Evolutionary conservation across 83 land plant species (phyloP), one percentile per base, ranked within the genome.

Genomic region (Picea mariana): DNA sequence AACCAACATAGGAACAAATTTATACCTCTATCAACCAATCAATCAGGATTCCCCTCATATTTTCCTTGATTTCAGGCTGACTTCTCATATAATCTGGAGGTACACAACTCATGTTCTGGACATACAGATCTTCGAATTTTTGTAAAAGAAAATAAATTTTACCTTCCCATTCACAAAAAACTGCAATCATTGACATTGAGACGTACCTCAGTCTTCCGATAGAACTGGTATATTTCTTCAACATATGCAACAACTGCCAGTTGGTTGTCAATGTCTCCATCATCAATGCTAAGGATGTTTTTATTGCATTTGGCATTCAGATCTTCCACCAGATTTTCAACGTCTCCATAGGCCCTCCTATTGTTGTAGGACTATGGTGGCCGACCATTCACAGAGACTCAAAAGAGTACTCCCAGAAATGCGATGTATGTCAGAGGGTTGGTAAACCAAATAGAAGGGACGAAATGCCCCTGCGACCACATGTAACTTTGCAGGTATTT

Each of bases 231-330:
- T 1, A 93, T 88, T 12, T 91, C 93, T 64, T 91, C 91, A 1
- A 89, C 88, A 80, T 93, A 93, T 24, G 89, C 91, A 38, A 89
- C 91, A n/a, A 89, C 95, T 3, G 93, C 91, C 62, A 93, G 82
- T 6, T 82, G 89, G 68, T 93, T 87, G 23, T 86, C 77, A 2
- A 44, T 7, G 82, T 93, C 92, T 18, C 78, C 55, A 18, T 84
- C 69, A 75, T 93, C 93, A 61, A 91, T 91, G 67, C 86, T 89
- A 5, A 81, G 76, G 81, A 52, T 24, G 15, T 75, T 62, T 34
- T 16, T 75, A 44, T 24, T 80, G 65, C 85, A 84, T 40, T 83
- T 18, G 6, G 78, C 83, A 9, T 83, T 68, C 27, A 84, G 40
- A 27, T 82, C 82, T 21, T 82, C 85, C 47, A 80, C 85, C 18